These are phyloP conservation scores for Penicillium paxilli DNA, from an alignment of 495 filamentous ascomycete genomes.

Conservation along the genomic window DNA sequence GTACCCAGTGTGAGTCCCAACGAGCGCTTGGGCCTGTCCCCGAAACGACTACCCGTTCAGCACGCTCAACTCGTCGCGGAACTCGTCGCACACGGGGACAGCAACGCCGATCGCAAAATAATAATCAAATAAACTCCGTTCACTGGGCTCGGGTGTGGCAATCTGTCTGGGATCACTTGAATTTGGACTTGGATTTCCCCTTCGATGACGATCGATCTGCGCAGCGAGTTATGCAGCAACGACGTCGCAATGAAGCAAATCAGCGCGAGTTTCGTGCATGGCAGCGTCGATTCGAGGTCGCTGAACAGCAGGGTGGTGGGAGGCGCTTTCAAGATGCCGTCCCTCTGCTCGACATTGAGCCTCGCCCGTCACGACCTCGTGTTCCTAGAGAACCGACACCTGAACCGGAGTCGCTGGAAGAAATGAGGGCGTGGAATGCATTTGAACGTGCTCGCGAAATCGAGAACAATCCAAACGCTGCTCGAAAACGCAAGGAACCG, in stretches of 20 bases:
- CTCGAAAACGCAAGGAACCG: slow-evolving; percentile 76
- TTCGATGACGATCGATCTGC: slow-evolving; percentile 70
- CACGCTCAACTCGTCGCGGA: slow-evolving; percentile 36
- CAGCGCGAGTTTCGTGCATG: slow-evolving; percentile 68
- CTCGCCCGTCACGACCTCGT: slow-evolving; percentile 46
- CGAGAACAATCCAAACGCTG: slow-evolving; percentile 49
- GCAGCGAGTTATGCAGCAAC: slow-evolving; percentile 51
- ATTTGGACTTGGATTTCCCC: slow-evolving; percentile 85
- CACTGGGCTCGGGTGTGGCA: slow-evolving; percentile 71
- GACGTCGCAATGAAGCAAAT: slow-evolving; percentile 59
- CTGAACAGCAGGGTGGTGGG: slow-evolving; percentile 74
- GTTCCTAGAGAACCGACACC: slow-evolving; percentile 48
- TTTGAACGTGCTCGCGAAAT: slow-evolving; percentile 80
- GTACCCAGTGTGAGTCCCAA: slow-evolving; percentile 67
- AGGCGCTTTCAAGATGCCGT: slow-evolving; percentile 67
- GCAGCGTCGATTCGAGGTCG: slow-evolving; percentile 78
- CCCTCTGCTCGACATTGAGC: slow-evolving; percentile 48
- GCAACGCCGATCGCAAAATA: slow-evolving; percentile 40
- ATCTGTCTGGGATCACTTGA: slow-evolving; percentile 62
- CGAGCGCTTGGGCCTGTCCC: slow-evolving; percentile 41
- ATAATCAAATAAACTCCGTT: slow-evolving; percentile 46
- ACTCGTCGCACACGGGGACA: slow-evolving; percentile 54
- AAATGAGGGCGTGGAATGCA: slow-evolving; percentile 83
- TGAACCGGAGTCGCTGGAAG: slow-evolving; percentile 71
- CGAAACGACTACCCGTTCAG: slow-evolving; percentile 28